Evolutionary conservation across 768 basidiomycete species (phyloP).

Genomic region (Lactarius quietus): DNA sequence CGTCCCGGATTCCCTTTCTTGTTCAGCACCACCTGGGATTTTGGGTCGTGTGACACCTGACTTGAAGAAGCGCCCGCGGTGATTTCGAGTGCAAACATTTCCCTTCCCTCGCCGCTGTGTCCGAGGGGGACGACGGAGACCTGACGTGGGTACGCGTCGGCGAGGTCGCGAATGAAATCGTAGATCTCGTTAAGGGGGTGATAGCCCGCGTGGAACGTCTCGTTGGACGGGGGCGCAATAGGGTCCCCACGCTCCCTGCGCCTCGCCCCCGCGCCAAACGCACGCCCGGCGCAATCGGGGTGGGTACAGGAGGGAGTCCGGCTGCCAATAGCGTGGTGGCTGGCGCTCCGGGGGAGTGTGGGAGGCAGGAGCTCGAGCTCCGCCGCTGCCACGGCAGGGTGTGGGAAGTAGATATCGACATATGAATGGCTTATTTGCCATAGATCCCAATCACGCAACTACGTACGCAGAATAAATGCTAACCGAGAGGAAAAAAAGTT

Average conservation of each 20-base stretch:
- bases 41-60: constrained; percentile 17
- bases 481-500: neutral
- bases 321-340: constrained; percentile 27
- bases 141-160: constrained; percentile 43
- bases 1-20: constrained; percentile 17
- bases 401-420: constrained; percentile 49
- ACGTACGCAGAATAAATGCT: constrained; percentile 25
- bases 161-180: constrained; percentile 48
- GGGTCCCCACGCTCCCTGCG: constrained; percentile 24
- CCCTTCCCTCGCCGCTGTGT: constrained; percentile 54
- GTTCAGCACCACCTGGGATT: constrained; percentile 20
- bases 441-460: constrained; percentile 48
- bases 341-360: constrained; percentile 12
- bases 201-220: constrained; percentile 44
- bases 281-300: constrained; percentile 34
- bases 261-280: neutral
- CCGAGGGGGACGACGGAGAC: constrained; percentile 50
- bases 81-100: constrained; percentile 53
- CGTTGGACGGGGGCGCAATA: constrained; percentile 30
- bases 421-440: constrained; percentile 47
- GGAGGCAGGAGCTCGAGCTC: constrained; percentile 24
- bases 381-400: constrained; percentile 24
- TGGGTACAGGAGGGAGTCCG: constrained; percentile 36
- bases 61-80: constrained; percentile 30
- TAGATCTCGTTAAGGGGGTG: constrained; percentile 56